Conservation (phyloP, 495 filamentous ascomycete genomes). For the Hypoxylon subgilvum region DNA sequence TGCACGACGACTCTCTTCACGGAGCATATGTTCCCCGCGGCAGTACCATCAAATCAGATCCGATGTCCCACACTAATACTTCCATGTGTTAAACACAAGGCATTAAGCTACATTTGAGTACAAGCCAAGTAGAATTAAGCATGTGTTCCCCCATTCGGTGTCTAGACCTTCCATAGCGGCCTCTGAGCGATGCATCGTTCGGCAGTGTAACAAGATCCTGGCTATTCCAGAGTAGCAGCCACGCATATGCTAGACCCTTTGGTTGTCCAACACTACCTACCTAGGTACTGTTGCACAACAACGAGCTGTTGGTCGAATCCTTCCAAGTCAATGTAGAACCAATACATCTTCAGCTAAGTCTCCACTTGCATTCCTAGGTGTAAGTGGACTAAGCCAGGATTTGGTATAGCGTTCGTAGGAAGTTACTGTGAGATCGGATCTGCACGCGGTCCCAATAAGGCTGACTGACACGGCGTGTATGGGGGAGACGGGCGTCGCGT, state of each 20-base stretch:
- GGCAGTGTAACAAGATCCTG: slow-evolving; percentile 21
- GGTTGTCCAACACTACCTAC: neutral
- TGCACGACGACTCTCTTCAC: neutral
- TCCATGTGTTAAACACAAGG: slow-evolving; percentile 4
- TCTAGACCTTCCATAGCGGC: neutral
- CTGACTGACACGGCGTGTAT: no score
- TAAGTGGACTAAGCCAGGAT: no score
- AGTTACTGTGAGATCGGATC: no score
- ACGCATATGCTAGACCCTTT: slow-evolving; percentile 5
- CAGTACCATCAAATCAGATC: neutral
- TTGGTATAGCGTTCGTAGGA: no score
- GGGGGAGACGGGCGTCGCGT: no score
- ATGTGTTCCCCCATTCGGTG: slow-evolving; percentile 2
- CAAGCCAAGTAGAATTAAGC: neutral
- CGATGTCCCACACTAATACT: neutral
- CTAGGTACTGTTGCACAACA: neutral
- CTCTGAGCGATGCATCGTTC: slow-evolving; percentile 11
- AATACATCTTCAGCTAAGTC: no score
- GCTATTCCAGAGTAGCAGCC: neutral
- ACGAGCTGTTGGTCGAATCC: no score
- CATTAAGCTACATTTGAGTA: neutral
- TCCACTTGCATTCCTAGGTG: no score
- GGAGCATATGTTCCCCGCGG: neutral
- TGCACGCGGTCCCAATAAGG: no score
- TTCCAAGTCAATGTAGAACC: no score